A percentile compares a stretch with the other conserved stretches of the same genome.
Conservation (phyloP, 2,329 filamentous ascomycete genomes). For the Neonectria sp. region DNA sequence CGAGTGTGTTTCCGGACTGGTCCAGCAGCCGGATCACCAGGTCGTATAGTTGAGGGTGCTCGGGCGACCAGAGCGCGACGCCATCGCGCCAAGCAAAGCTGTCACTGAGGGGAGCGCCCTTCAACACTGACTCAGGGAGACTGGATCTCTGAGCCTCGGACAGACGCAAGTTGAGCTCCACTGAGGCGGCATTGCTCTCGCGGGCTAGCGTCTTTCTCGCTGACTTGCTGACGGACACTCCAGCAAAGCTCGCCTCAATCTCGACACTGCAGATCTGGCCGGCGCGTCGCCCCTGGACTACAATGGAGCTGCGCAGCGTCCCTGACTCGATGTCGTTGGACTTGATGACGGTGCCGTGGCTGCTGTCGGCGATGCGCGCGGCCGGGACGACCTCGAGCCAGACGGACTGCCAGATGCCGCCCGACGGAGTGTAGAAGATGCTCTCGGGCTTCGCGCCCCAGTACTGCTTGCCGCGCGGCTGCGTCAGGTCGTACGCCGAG, state of each 20-base stretch:
- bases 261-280: constrained; percentile 65
- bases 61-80: constrained; percentile 75
- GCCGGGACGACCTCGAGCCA: constrained; percentile 70
- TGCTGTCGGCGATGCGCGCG: constrained; percentile 68
- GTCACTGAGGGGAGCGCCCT: constrained; percentile 54
- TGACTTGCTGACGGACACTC: constrained; percentile 61
- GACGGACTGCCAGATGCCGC: constrained; percentile 72
- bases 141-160: constrained; percentile 56
- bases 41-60: constrained; percentile 70
- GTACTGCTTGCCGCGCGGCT: constrained; percentile 79
- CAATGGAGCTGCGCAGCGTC: constrained; percentile 64
- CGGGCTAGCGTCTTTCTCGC: constrained; percentile 60
- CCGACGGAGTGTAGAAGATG: constrained; percentile 72
- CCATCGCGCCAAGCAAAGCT: constrained; percentile 64
- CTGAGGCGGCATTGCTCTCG: constrained; percentile 63
- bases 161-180: constrained; percentile 66
- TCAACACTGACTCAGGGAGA: constrained; percentile 55
- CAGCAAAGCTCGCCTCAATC: constrained; percentile 67
- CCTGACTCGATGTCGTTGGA: constrained; percentile 69
- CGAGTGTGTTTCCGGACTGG: constrained; percentile 57
- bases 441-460: constrained; percentile 73
- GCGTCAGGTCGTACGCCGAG: constrained; percentile 74
- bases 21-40: constrained; percentile 68
- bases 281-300: constrained; percentile 64
- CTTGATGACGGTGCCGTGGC: constrained; percentile 70